Percentiles rank a stretch among this genome's conserved stretches.
phyloP scores from a whole-genome alignment of 2,329 filamentous ascomycete species.

The Diplodia corticola region DNA sequence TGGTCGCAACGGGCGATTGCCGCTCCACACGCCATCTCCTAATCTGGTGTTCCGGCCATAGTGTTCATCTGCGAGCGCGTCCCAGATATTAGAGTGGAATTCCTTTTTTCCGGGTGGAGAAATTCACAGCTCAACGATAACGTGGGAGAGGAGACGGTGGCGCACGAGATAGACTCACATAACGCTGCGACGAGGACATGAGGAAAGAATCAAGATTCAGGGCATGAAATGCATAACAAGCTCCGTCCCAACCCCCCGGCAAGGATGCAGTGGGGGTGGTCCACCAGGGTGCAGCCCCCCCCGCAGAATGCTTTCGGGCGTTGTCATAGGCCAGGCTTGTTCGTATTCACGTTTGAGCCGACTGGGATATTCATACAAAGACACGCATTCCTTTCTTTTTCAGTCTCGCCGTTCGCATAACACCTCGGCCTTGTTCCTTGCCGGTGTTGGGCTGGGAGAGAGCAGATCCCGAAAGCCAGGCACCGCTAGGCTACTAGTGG shows the following conservation, averaged over 20 bases:
- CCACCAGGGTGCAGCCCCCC: background rate
- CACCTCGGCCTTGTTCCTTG: background rate
- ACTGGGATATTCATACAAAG: background rate
- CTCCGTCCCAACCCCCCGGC: background rate
- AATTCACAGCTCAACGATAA: background rate
- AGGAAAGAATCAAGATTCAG: background rate
- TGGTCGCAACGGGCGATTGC: background rate
- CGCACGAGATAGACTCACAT: background rate
- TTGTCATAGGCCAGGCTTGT: background rate
- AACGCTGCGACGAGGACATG: background rate
- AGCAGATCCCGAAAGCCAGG: background rate
- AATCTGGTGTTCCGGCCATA: background rate
- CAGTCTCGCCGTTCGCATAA: slow-evolving; percentile 1
- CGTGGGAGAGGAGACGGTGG: background rate
- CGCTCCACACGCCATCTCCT: background rate
- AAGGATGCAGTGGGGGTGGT: background rate
- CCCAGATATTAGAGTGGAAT: background rate
- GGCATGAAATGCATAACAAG: background rate
- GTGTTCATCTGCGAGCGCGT: background rate
- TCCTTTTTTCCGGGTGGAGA: background rate
- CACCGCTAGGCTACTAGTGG: background rate
- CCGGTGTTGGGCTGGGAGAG: background rate
- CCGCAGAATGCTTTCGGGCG: background rate
- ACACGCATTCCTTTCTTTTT: background rate
- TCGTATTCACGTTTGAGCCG: background rate